Percentiles rank a stretch among this genome's conserved stretches.
Evolutionary conservation across 2,329 filamentous ascomycete species (phyloP).

Genomic region (Cadophora malorum): DNA sequence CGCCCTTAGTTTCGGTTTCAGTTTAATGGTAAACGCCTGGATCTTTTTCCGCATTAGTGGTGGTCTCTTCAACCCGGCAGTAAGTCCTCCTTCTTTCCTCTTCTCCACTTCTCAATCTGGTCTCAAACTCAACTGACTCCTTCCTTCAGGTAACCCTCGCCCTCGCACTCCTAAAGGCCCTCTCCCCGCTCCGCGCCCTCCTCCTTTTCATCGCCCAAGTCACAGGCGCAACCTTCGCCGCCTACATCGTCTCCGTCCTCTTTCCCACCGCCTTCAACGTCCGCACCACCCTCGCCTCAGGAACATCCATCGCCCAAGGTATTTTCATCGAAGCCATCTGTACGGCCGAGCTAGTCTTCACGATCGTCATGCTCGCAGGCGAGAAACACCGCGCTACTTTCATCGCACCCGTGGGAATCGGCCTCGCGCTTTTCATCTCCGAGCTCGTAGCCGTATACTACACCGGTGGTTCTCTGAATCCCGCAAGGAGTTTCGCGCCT

Average conservation of each 20-base stretch:
- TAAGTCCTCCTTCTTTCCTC: slow-evolving; percentile 42
- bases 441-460: slow-evolving; percentile 49
- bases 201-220: slow-evolving; percentile 47
- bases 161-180: slow-evolving; percentile 45
- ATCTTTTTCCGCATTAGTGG: slow-evolving; percentile 59
- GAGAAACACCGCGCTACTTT: slow-evolving; percentile 55
- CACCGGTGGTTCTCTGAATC: slow-evolving; percentile 57
- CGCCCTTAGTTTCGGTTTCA: slow-evolving; percentile 44
- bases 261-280: slow-evolving; percentile 45
- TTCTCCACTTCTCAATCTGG: neutral
- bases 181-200: slow-evolving; percentile 44
- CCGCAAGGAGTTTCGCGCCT: slow-evolving; percentile 53
- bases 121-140: neutral
- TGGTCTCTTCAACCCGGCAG: slow-evolving; percentile 58
- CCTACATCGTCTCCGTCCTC: slow-evolving; percentile 51
- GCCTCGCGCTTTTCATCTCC: slow-evolving; percentile 54
- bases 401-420: slow-evolving; percentile 56
- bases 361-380: slow-evolving; percentile 53
- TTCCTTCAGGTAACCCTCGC: slow-evolving; percentile 22
- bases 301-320: slow-evolving; percentile 51
- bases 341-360: slow-evolving; percentile 56
- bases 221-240: slow-evolving; percentile 44
- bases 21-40: slow-evolving; percentile 60
- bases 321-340: slow-evolving; percentile 58
- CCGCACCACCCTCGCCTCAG: slow-evolving; percentile 50